phyloP scores from a whole-genome alignment of 2,329 filamentous ascomycete species.

The Aureobasidium sp. region DNA sequence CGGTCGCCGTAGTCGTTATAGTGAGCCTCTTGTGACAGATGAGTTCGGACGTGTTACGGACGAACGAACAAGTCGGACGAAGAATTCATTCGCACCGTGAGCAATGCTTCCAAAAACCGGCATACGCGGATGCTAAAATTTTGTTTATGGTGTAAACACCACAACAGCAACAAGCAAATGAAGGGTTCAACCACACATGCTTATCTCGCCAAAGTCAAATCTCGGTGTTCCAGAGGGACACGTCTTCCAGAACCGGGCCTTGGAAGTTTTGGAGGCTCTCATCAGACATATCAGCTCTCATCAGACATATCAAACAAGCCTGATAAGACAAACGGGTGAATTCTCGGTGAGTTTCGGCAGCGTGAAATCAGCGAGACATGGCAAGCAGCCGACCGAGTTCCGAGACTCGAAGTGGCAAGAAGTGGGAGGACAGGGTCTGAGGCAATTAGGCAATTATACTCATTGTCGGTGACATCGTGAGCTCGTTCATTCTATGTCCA shows the following conservation, averaged over 20 bases:
- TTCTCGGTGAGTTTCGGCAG: slow-evolving; percentile 4
- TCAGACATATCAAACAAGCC: not conserved
- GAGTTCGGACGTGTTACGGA: not conserved
- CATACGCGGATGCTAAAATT: not conserved
- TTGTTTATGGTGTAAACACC: not conserved
- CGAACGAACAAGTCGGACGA: not conserved
- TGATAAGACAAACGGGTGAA: not conserved
- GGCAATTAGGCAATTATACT: not conserved
- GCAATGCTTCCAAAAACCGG: not conserved
- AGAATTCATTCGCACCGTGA: not conserved
- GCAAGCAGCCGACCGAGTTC: not conserved
- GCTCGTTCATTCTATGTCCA: not conserved
- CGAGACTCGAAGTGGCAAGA: not conserved
- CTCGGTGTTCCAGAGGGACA: not conserved
- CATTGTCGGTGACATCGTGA: not conserved
- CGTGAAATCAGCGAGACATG: not conserved
- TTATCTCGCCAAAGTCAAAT: not conserved
- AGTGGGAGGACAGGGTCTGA: not conserved
- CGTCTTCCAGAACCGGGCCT: not conserved
- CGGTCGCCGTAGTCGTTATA: not conserved
- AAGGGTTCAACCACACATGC: not conserved
- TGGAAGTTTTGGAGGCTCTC: not conserved
- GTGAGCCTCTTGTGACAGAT: not conserved
- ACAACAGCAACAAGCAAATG: not conserved
- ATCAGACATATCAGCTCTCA: not conserved